phyloP scores from a whole-genome alignment of 768 basidiomycete genomes.

The Cystoderma amianthinum region DNA sequence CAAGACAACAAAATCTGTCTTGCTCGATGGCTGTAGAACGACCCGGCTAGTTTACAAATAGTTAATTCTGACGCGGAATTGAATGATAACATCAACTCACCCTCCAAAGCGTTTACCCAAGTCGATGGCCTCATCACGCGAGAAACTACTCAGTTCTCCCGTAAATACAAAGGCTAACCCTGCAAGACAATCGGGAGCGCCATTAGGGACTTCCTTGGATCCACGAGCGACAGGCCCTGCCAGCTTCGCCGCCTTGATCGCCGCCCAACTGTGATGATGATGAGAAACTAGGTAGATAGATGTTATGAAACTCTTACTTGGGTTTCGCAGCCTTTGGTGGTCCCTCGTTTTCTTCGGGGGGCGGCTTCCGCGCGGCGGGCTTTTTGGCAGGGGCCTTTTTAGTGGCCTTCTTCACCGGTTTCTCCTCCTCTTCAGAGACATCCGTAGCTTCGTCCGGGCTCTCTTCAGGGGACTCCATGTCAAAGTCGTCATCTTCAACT shows the following conservation, averaged over 20 bases:
- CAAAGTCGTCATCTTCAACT: conserved; percentile 7
- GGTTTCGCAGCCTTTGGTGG: neutral
- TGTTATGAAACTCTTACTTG: neutral
- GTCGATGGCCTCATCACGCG: conserved; percentile 82
- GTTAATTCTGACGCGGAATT: neutral
- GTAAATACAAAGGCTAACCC: conserved; percentile 95
- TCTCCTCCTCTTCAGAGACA: conserved; percentile 1
- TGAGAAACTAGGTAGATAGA: neutral
- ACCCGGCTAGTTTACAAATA: conserved; percentile 54
- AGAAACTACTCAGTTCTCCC: conserved; percentile 81
- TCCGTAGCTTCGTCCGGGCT: conserved; percentile 1
- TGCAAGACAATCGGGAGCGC: conserved; percentile 64
- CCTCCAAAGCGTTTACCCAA: conserved; percentile 91
- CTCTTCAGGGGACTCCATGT: conserved; percentile 4
- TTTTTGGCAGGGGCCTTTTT: conserved; percentile 2
- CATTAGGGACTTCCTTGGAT: conserved; percentile 67
- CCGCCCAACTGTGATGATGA: conserved; percentile 44
- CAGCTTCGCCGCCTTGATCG: conserved; percentile 49
- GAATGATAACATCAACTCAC: conserved; percentile 36
- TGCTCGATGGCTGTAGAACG: conserved; percentile 80
- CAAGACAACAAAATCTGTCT: conserved; percentile 84
- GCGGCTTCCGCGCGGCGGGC: conserved; percentile 3
- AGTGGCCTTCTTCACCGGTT: neutral
- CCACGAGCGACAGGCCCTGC: conserved; percentile 62
- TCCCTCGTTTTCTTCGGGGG: neutral